These are phyloP conservation scores for Purshia tridentata DNA, from an alignment of 306 rosid genomes.

Conservation along the genomic window DNA sequence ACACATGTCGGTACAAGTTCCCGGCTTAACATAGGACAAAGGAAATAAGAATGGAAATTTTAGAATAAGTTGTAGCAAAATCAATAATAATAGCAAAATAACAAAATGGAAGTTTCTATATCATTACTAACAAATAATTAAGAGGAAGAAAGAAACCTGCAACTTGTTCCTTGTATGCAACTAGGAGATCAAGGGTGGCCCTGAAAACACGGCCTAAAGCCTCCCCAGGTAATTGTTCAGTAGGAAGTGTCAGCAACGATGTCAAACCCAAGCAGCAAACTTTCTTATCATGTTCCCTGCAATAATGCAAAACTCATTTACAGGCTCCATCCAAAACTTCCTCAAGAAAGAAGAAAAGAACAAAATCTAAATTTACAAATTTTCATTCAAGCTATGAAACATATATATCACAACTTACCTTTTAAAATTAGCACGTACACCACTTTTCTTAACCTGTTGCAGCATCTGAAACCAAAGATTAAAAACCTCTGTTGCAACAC, in stretches of 20 bases:
- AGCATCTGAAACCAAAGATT: constrained; percentile 91
- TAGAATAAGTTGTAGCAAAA: neutral
- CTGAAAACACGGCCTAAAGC: constrained; percentile 88
- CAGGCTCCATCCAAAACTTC: constrained; percentile 14
- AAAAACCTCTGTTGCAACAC: constrained; percentile 80
- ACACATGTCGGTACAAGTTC: too few relatives aligned
- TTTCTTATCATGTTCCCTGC: constrained; percentile 92
- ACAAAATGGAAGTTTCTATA: neutral
- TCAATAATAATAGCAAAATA: neutral
- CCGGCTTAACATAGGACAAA: too few relatives aligned
- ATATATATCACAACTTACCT: constrained; percentile 37
- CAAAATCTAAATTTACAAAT: neutral
- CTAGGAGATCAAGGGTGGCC: constrained; percentile 83
- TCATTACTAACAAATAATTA: neutral
- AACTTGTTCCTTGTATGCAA: constrained; percentile 91
- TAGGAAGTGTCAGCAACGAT: constrained; percentile 73
- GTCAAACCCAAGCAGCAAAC: constrained; percentile 95
- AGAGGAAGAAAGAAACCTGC: constrained; percentile 52
- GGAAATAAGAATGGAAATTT: neutral
- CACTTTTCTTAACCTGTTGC: constrained; percentile 80
- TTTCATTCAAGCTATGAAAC: neutral
- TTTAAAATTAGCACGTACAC: constrained; percentile 65
- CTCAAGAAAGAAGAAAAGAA: neutral
- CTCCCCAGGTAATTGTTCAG: constrained; percentile 71
- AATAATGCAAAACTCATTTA: constrained; percentile 27